Evolutionary conservation across 208 protist species (phyloP), one percentile per base, ranked within the genome.

Genomic region (Leishmania tropica): DNA sequence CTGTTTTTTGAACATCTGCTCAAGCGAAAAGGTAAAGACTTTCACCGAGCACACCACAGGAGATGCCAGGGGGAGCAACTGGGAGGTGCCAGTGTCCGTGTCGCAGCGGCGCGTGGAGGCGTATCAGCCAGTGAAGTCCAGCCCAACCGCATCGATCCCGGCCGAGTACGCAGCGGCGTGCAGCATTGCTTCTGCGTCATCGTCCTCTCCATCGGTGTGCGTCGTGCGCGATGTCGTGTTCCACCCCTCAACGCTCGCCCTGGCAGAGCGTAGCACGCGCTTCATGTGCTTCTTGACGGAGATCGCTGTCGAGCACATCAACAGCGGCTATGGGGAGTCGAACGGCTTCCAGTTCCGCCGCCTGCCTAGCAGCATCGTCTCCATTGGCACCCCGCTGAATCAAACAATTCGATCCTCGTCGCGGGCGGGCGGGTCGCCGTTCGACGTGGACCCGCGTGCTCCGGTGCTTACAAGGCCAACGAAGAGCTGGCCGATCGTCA

Each of bases 301-400:
- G 85, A 98, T 98, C 85, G 94, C 94, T 0, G 96, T 98, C 42
- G 96, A 98, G 88, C 94, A 98, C 84, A 92, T 98, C 67, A 98
- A 98, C 81, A 86, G 62, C 60, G 93, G 93, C 70, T 97, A 97
- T 81, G 80, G 86, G 47, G 92, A 98, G 83, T 77, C 80, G 37
- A 88, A 96, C 87, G 91, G 91, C 24, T 96, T 96, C 80, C 78
- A 85, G 72, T 96, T 95, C 80, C 77, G 87, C 40, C 90, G 95
- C 10, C 85, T 96, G 73, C 76, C 92, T 4, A 88, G 87, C 73
- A 51, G 74, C 60, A 80, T 98, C 3, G 37, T 58, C 5, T 88
- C 92, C 40, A 88, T 98, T 42, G 95, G 95, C 40, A 89, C 83
- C 37, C 92, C 91, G 40, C 87, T 94, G 88, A 98, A 96, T 76